Percentiles rank a stretch among this genome's conserved stretches.
Conservation (phyloP, 169 alveolate genomes). For the Cryptosporidium tyzzeri region DNA sequence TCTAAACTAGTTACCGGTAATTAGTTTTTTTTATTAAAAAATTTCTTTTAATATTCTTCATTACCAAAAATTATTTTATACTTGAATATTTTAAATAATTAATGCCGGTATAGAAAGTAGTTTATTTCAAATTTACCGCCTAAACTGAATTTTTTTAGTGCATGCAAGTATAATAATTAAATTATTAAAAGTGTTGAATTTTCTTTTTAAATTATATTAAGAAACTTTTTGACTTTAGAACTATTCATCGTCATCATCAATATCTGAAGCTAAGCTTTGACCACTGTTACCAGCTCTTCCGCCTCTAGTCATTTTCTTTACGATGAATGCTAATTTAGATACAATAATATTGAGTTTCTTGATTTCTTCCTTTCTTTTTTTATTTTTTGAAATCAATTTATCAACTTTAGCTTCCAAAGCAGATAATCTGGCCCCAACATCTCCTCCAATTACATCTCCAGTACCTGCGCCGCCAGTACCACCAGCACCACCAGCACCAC, state of each 20-base stretch:
- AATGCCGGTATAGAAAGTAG: not conserved
- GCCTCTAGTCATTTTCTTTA: not conserved
- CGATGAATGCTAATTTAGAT: not conserved
- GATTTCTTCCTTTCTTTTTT: slow-evolving; percentile 6
- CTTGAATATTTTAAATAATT: no score
- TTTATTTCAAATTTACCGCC: not conserved
- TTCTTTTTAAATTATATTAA: not conserved
- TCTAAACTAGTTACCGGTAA: not conserved
- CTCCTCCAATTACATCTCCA: not conserved
- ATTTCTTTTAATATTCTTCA: not conserved
- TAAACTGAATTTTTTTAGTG: not conserved
- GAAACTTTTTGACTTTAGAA: not conserved
- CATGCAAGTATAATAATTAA: not conserved
- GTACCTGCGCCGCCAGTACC: not conserved
- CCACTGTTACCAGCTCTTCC: slow-evolving; percentile 1
- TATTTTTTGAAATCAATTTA: not conserved
- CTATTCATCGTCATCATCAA: not conserved
- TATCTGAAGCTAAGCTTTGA: not conserved
- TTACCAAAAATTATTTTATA: not conserved
- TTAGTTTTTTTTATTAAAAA: not conserved
- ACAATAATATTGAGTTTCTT: not conserved
- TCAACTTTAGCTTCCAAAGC: not conserved
- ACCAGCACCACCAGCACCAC: not conserved
- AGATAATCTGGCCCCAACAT: not conserved
- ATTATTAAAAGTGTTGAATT: not conserved